Evolutionary conservation across 1,284 basidiomycete genomes (phyloP), one percentile per base, ranked within the genome.

Genomic region (Volvariella surrecta): DNA sequence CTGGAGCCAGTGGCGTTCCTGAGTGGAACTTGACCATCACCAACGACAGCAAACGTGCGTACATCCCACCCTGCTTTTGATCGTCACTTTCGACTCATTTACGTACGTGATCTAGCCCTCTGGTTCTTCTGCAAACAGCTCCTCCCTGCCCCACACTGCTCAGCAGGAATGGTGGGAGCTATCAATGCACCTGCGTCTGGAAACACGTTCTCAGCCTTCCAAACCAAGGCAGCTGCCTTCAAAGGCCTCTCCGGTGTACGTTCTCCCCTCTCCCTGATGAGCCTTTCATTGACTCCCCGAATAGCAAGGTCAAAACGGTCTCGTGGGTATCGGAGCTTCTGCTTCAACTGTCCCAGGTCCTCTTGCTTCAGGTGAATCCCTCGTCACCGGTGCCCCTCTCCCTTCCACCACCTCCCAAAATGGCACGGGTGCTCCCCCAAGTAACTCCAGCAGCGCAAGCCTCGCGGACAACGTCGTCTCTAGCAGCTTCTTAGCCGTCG

Each of bases 71-170:
- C 4, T 19, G 4, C 0, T 4, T 21, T 9, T 43, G 8, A 16
- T 4, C 17, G 30, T 19, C 3, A 22, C 42, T 15, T 22, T 17
- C 18, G 2, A 28, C n/a, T 10, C 21, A 24, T 46, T 17, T 21
- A 47, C 3, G 24, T n/a, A 20, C 8, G n/a, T n/a, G n/a, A 24
- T 18, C 3, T 45, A 68, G 71, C 77, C 7, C 67, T 79, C 45
- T 81, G 76, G 76, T 77, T 76, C 60, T 79, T 63, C 69, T 81
- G 78, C 63, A 71, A 70, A 49, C 72, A 75, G 51, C 61, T 66
- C 10, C n/a, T 45, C 3, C 70, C 71, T 13, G 17, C 43, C 3
- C 54, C 62, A 17, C 75, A 77, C 55, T 77, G 74, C 52, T 43
- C 50, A 15, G 46, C 22, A 56, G 68, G 67, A 47, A 68, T 68